phyloP scores from a whole-genome alignment of 2,329 filamentous ascomycete species.

The Beauveria caledonica region DNA sequence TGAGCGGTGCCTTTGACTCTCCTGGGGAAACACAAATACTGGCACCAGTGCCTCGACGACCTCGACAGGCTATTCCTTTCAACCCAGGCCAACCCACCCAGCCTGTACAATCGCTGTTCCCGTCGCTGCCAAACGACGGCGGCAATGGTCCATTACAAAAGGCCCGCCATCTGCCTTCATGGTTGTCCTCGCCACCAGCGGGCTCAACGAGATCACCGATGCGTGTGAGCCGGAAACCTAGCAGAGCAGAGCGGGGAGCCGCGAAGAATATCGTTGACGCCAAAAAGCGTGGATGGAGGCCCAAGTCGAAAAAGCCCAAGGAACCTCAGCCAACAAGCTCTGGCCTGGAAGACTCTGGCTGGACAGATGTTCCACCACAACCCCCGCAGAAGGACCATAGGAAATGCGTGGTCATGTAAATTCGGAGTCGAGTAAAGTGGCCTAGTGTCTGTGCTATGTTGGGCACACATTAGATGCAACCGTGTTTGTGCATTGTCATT shows the following conservation, averaged over 20 bases:
- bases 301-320: slow-evolving; percentile 32
- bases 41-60: slow-evolving; percentile 45
- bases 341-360: slow-evolving; percentile 29
- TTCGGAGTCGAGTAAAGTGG: background rate
- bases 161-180: slow-evolving; percentile 21
- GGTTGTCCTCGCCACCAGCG: slow-evolving; percentile 29
- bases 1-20: slow-evolving; percentile 44
- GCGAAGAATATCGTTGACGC: slow-evolving; percentile 56
- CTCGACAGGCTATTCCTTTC: slow-evolving; percentile 23
- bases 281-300: slow-evolving; percentile 48
- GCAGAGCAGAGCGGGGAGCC: slow-evolving; percentile 51
- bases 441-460: background rate
- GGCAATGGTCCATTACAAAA: slow-evolving; percentile 1
- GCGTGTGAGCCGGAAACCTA: slow-evolving; percentile 39
- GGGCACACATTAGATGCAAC: background rate
- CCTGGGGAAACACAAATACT: slow-evolving; percentile 40
- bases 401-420: slow-evolving; percentile 47
- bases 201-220: slow-evolving; percentile 29
- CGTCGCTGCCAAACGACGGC: background rate
- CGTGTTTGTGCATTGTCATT: background rate
- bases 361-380: slow-evolving; percentile 42
- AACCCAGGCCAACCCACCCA: slow-evolving; percentile 14
- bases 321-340: slow-evolving; percentile 16
- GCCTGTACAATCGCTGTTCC: slow-evolving; percentile 11
- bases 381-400: slow-evolving; percentile 27